phyloP scores from a whole-genome alignment of 768 basidiomycete species.

The Panus rudis region DNA sequence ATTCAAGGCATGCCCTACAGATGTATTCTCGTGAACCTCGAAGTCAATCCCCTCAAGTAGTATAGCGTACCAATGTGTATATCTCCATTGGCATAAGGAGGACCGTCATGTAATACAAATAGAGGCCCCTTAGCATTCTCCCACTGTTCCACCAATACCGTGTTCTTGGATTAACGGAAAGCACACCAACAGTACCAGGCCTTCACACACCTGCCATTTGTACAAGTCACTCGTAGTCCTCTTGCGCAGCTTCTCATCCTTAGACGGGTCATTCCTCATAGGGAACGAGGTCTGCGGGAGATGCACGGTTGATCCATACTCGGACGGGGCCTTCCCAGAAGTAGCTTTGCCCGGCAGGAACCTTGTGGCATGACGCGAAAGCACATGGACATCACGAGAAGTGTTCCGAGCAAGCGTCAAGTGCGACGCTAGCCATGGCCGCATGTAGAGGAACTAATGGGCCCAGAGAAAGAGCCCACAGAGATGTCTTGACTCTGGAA shows the following conservation, averaged over 20 bases:
- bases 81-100: slow-evolving; percentile 95
- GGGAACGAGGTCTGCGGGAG: slow-evolving; percentile 82
- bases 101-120: slow-evolving; percentile 92
- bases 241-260: slow-evolving; percentile 51
- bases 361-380: too few species aligned
- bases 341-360: too few species aligned
- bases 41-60: neutral
- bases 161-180: neutral
- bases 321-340: too few species aligned
- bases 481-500: too few species aligned
- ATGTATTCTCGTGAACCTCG: too few species aligned
- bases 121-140: slow-evolving; percentile 56
- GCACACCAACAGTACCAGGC: slow-evolving; percentile 2
- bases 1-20: slow-evolving; percentile 86
- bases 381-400: too few species aligned
- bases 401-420: too few species aligned
- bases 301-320: slow-evolving; percentile 68
- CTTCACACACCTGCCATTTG: slow-evolving; percentile 66
- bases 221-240: slow-evolving; percentile 75
- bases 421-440: too few species aligned
- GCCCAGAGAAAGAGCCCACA: too few species aligned
- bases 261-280: slow-evolving; percentile 58
- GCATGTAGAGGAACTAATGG: too few species aligned
- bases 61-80: slow-evolving; percentile 77
- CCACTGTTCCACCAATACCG: slow-evolving; percentile 38